Conservation (phyloP, 371 early-diverging fungal genomes). For the Mucor racemosus region DNA sequence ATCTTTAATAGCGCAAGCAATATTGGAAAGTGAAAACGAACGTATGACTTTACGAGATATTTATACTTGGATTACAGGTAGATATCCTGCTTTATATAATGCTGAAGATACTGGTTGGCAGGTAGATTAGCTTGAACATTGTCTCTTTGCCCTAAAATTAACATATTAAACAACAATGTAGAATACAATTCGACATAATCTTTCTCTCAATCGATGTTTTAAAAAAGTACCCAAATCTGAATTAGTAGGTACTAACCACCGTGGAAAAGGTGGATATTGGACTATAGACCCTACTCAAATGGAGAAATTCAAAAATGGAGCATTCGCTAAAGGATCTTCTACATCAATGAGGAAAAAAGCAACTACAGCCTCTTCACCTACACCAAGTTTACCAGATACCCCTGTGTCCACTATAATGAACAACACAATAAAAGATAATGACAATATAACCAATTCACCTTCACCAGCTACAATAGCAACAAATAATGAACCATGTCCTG, state of each 20-base stretch:
- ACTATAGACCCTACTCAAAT: slow-evolving; percentile 50
- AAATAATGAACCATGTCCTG: slow-evolving; percentile 16
- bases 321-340: slow-evolving; percentile 37
- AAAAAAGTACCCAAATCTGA: slow-evolving; percentile 68
- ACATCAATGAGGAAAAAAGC: slow-evolving; percentile 22
- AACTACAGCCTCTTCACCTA: neutral
- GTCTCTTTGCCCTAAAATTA: neutral
- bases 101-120: slow-evolving; percentile 75
- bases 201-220: slow-evolving; percentile 78
- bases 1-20: slow-evolving; percentile 76
- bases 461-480: neutral
- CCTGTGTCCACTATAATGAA: neutral
- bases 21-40: slow-evolving; percentile 57
- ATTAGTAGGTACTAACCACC: slow-evolving; percentile 41
- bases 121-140: slow-evolving; percentile 29
- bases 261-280: slow-evolving; percentile 66
- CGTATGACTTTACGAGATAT: slow-evolving; percentile 74
- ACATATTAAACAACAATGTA: slow-evolving; percentile 21
- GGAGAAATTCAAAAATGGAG: slow-evolving; percentile 40
- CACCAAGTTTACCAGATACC: slow-evolving; percentile 15
- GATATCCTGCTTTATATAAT: slow-evolving; percentile 74
- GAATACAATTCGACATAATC: slow-evolving; percentile 84
- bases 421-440: neutral
- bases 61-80: slow-evolving; percentile 71
- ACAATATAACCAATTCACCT: neutral